phyloP scores from a whole-genome alignment of 202 grass and related monocot genomes.

The Schoenoplectus tabernaemontani region DNA sequence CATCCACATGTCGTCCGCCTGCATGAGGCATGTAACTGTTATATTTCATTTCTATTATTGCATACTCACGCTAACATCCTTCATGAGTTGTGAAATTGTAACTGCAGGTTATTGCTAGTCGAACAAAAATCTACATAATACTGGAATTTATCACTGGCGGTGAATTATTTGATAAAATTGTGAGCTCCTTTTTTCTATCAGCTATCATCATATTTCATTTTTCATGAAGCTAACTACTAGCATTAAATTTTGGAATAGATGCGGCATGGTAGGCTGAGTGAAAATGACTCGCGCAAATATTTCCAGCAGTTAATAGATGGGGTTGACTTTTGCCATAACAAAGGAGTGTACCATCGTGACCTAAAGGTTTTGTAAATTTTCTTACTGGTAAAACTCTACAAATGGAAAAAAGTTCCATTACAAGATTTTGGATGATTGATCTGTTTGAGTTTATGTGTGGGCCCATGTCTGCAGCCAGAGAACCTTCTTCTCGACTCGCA shows the following conservation, averaged over 20 bases:
- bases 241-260: conserved; percentile 40
- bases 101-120: conserved; percentile 86
- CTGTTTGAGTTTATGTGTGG: conserved; percentile 2
- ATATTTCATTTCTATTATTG: not conserved
- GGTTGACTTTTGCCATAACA: conserved; percentile 81
- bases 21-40: conserved; percentile 44
- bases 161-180: conserved; percentile 97
- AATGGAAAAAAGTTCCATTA: not conserved
- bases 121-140: conserved; percentile 96
- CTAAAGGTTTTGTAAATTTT: conserved; percentile 50
- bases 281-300: conserved; percentile 73
- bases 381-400: not conserved
- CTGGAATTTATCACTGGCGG: conserved; percentile 92
- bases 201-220: conserved; percentile 2
- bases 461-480: conserved; percentile 60
- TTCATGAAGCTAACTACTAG: not conserved
- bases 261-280: conserved; percentile 66
- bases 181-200: conserved; percentile 34
- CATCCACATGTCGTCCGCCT: conserved; percentile 89
- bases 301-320: conserved; percentile 99
- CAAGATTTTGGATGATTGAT: conserved; percentile 19
- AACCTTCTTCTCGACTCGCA: conserved; percentile 94
- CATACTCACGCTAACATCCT: not conserved
- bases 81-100: conserved; percentile 31
- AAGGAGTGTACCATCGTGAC: conserved; percentile 93